Percentiles rank a stretch among this genome's conserved stretches.
These are phyloP conservation scores for Biscutella laevigata DNA, from an alignment of 441 rosid genomes.

Conservation along the genomic window DNA sequence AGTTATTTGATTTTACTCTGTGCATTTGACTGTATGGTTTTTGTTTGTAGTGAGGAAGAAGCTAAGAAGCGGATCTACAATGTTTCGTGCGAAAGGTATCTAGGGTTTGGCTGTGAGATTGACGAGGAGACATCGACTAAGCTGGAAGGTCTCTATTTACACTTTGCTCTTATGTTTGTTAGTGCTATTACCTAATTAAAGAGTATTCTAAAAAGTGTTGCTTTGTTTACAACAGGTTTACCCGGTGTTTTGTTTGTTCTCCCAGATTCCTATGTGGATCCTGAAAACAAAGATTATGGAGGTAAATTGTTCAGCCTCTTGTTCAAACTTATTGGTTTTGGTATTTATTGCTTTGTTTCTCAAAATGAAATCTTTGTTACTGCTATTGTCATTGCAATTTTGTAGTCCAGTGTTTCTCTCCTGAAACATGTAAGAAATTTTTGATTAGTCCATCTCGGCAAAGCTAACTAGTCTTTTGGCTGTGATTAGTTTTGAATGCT, in stretches of 20 bases:
- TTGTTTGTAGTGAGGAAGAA: constrained; percentile 60
- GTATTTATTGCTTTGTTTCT: not conserved
- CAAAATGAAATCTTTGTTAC: not conserved
- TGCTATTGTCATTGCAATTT: not conserved
- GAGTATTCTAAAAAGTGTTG: not conserved
- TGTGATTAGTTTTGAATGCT: constrained; percentile 45
- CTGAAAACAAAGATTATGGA: constrained; percentile 85
- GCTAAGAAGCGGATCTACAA: constrained; percentile 82
- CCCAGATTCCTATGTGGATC: constrained; percentile 87
- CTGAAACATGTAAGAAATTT: not conserved
- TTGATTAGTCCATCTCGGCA: constrained; percentile 24
- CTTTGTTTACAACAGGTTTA: constrained; percentile 39
- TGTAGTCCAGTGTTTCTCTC: too few species aligned
- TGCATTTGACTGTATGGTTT: not conserved
- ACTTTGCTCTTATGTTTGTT: not conserved
- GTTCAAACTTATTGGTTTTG: not conserved
- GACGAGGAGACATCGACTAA: constrained; percentile 92
- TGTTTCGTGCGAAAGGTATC: constrained; percentile 86
- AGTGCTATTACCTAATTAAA: not conserved
- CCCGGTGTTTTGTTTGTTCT: constrained; percentile 89
- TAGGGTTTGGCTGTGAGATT: constrained; percentile 90
- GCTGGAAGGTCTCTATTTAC: constrained; percentile 53
- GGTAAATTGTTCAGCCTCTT: constrained; percentile 33
- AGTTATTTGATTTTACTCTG: too few species aligned
- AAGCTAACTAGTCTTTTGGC: constrained; percentile 22